Conservation (phyloP, 495 filamentous ascomycete species). For the Neurospora africana region DNA sequence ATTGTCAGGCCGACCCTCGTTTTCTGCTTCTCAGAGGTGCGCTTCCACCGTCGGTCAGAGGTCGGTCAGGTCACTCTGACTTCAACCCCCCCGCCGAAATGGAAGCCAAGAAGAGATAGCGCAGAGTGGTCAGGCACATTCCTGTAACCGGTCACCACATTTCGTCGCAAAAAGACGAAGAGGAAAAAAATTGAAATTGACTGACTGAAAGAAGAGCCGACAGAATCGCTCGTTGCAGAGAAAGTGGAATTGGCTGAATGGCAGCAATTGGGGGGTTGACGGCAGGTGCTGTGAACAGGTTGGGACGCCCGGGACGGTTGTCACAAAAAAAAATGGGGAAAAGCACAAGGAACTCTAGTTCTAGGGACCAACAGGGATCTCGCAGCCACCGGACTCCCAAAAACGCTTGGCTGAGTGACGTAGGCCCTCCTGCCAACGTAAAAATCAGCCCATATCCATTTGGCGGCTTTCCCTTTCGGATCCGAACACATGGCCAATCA, state of each 20-base stretch:
- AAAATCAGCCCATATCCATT: conserved; percentile 9
- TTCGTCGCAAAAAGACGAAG: neutral
- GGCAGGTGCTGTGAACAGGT: neutral
- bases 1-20: neutral
- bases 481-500: neutral
- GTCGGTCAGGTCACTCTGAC: neutral
- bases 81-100: neutral
- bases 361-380: neutral
- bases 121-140: neutral
- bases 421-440: conserved; percentile 5
- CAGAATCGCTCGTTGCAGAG: neutral
- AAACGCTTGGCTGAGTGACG: conserved; percentile 13
- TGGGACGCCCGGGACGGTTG: neutral
- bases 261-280: neutral
- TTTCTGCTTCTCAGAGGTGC: neutral
- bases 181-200: neutral
- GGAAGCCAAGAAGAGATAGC: neutral
- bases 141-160: neutral
- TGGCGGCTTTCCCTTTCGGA: neutral
- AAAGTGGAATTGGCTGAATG: neutral
- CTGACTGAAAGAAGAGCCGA: neutral
- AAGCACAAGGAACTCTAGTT: too few relatives aligned
- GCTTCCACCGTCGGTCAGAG: neutral
- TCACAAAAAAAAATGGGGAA: conserved; percentile 7
- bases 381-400: conserved; percentile 5